Base-by-base conservation (phyloP, 2,329 filamentous ascomycete genomes). In the Ophiostoma fasciatum region DNA sequence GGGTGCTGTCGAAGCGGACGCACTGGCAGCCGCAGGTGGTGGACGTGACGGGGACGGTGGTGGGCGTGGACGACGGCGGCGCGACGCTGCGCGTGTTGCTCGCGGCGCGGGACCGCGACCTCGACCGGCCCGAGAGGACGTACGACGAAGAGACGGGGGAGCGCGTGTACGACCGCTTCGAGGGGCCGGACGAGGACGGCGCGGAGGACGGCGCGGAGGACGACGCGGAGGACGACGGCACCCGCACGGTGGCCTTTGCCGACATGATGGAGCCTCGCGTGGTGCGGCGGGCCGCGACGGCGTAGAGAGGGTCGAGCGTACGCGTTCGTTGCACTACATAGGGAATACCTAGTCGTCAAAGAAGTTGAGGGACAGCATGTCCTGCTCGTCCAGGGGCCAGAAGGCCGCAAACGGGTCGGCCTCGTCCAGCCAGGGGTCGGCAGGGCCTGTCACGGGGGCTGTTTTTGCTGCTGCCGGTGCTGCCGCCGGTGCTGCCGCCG, bases 131-230 rank as follows among this genome's bases (percentile, higher is more conserved):
- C 36, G 61, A 74, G 43, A 77, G 70, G 48, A 53, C 58, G 14
- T 75, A 74, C 44, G 75, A 88, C 46, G 65, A 74, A 10, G 57
- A 68, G 27, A 77, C 79, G 0, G 84, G 83, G 0, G 64, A 79
- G 42, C 68, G 83, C 9, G 56, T 83, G 9, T 93, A 88, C 47
- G 74, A 69, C 42, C 81, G 76, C 39, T 90, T 92, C 45, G 83
- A 92, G 48, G 74, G 75, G 46, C 78, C 78, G 0, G 70, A 71
- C 10, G 68, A 69, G 1, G 63, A 63, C 1, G 63, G 63, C 2
- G 60, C 63, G 25, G 66, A 71, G 11, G 69, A 70, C 1, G 59
- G 57, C 2, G 64, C 66, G 10, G 61, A 63, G 12, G 57, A 55
- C 3, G 61, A 6, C 11, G 21, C 2, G 6, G 20, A 23, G 2